phyloP scores from a whole-genome alignment of 2,329 filamentous ascomycete genomes.

The Xylariomycetidae sp. region DNA sequence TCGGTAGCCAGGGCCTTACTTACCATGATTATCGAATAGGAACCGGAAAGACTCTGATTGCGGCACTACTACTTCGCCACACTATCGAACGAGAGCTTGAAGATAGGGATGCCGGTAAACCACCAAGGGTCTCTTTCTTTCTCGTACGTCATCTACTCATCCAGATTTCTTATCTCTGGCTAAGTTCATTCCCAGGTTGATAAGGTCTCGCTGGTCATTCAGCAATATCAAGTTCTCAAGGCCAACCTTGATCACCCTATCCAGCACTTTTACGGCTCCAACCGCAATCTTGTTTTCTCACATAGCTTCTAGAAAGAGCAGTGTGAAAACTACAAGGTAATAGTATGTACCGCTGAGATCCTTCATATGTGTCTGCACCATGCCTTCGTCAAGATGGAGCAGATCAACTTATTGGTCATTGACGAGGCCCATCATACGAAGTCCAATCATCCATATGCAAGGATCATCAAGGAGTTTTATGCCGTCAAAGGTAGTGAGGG shows the following conservation, averaged over 20 bases:
- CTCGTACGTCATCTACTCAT: slow-evolving; percentile 49
- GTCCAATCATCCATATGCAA: slow-evolving; percentile 85
- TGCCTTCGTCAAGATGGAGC: slow-evolving; percentile 72
- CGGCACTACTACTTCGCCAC: slow-evolving; percentile 76
- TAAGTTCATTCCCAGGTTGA: slow-evolving; percentile 53
- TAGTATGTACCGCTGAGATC: slow-evolving; percentile 91
- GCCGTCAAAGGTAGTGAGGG: slow-evolving; percentile 37
- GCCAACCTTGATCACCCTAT: slow-evolving; percentile 76
- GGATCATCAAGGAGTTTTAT: slow-evolving; percentile 88
- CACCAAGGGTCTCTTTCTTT: slow-evolving; percentile 74
- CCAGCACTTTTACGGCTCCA: slow-evolving; percentile 71
- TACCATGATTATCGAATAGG: slow-evolving; percentile 40
- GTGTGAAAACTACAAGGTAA: slow-evolving; percentile 65
- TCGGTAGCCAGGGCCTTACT: slow-evolving; percentile 1
- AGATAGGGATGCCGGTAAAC: slow-evolving; percentile 54
- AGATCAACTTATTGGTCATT: slow-evolving; percentile 88
- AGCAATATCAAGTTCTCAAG: slow-evolving; percentile 78
- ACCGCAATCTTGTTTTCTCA: slow-evolving; percentile 34
- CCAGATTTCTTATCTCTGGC: background rate
- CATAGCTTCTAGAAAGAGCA: slow-evolving; percentile 48
- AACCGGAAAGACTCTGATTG: slow-evolving; percentile 94
- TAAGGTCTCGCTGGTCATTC: slow-evolving; percentile 83
- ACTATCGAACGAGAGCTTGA: slow-evolving; percentile 74
- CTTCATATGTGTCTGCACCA: slow-evolving; percentile 73
- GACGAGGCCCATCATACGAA: slow-evolving; percentile 97